These are phyloP conservation scores for Barnettozyma pratensis DNA, from an alignment of 805 yeast genomes.

Conservation along the genomic window DNA sequence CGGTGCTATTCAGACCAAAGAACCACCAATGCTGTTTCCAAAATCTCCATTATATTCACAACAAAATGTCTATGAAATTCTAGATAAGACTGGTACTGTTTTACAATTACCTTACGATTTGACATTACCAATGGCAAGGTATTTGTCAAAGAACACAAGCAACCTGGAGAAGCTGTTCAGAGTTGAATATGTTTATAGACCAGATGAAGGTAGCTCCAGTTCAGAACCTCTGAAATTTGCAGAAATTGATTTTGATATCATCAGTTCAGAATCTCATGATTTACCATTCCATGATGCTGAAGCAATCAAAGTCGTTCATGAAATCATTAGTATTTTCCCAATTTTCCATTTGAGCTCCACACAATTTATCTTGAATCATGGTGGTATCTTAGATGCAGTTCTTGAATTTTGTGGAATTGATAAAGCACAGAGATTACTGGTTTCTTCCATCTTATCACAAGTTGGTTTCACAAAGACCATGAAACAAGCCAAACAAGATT, in stretches of 20 bases:
- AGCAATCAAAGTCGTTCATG: constrained; percentile 75
- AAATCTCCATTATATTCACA: constrained; percentile 65
- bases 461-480: constrained; percentile 64
- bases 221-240: constrained; percentile 73
- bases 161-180: constrained; percentile 58
- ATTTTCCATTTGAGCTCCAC: constrained; percentile 56
- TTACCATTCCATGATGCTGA: constrained; percentile 78
- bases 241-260: constrained; percentile 80
- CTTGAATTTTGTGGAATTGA: constrained; percentile 80
- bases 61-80: constrained; percentile 65
- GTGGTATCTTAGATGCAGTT: constrained; percentile 69
- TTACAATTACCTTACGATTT: constrained; percentile 86
- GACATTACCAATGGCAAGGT: constrained; percentile 84
- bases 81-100: constrained; percentile 84
- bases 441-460: constrained; percentile 69
- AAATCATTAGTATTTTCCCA: constrained; percentile 60
- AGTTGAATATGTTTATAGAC: constrained; percentile 78
- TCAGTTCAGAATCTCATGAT: constrained; percentile 44
- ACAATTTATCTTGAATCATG: constrained; percentile 68
- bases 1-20: constrained; percentile 79
- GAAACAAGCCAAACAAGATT: constrained; percentile 49
- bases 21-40: constrained; percentile 70
- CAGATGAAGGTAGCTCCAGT: constrained; percentile 44
- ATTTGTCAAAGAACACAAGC: constrained; percentile 60
- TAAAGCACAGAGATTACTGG: constrained; percentile 64